Percentiles rank a stretch among this genome's conserved stretches.
Conservation (phyloP, 768 basidiomycete species). For the Mycena latifolia region DNA sequence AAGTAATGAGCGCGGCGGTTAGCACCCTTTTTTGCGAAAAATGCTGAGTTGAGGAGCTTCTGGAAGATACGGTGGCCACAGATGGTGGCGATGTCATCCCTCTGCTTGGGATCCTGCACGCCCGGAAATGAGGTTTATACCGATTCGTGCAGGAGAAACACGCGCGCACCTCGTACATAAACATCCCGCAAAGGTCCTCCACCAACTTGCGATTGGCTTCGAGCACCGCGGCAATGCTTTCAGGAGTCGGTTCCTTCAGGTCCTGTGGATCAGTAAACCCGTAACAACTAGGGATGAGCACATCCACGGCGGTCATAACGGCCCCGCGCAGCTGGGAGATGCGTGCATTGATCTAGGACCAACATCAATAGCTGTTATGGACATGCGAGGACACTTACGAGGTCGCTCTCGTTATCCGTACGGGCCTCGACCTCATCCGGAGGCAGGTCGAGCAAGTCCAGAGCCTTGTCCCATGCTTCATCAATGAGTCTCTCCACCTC, state of each 20-base stretch:
- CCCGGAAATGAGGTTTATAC: not conserved
- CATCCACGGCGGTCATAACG: not conserved
- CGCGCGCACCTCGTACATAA: not conserved
- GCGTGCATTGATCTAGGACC: not conserved
- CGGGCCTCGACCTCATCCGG: not conserved
- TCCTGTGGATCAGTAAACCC: not conserved
- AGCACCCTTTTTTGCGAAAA: not conserved
- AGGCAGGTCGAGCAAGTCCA: not conserved
- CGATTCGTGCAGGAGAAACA: no score
- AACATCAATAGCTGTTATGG: not conserved
- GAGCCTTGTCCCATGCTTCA: not conserved
- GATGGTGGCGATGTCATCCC: not conserved
- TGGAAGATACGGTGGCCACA: conserved; percentile 9
- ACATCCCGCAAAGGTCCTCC: not conserved
- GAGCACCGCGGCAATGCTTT: not conserved
- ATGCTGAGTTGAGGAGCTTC: conserved; percentile 14
- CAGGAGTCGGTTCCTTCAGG: not conserved
- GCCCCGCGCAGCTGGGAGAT: conserved; percentile 3
- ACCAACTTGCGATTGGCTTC: conserved; percentile 5
- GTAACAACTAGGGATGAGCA: not conserved
- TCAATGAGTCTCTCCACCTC: no score
- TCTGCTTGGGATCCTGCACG: conserved; percentile 4
- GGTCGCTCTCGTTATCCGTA: not conserved
- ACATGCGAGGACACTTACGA: not conserved
- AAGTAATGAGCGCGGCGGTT: conserved; percentile 4